These are phyloP conservation scores for Sphagnurus paluster DNA, from an alignment of 1,284 basidiomycete species.

Conservation along the genomic window DNA sequence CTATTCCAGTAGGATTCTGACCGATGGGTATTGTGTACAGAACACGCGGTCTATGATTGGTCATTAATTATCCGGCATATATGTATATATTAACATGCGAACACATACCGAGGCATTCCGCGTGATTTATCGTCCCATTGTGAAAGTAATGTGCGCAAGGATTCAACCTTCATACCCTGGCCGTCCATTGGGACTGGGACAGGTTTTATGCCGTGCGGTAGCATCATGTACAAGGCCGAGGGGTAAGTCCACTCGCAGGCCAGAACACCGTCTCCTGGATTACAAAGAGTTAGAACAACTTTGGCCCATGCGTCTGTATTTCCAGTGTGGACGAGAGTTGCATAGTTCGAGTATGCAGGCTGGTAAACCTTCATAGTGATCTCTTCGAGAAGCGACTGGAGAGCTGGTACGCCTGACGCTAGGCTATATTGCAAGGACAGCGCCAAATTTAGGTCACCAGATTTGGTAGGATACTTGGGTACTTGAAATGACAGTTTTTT, in stretches of 20 bases:
- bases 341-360: conserved; percentile 71
- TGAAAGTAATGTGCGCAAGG: conserved; percentile 58
- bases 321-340: conserved; percentile 64
- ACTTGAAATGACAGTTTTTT: conserved; percentile 55
- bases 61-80: too few relatives aligned
- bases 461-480: conserved; percentile 55
- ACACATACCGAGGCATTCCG: conserved; percentile 48
- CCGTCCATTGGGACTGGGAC: conserved; percentile 72
- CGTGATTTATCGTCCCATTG: conserved; percentile 66
- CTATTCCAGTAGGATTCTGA: conserved; percentile 81
- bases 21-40: conserved; percentile 76
- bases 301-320: conserved; percentile 79
- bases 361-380: conserved; percentile 65
- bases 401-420: conserved; percentile 52
- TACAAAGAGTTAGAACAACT: conserved; percentile 56
- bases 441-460: conserved; percentile 62
- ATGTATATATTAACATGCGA: background rate
- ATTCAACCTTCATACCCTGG: conserved; percentile 66
- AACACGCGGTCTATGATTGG: conserved; percentile 73
- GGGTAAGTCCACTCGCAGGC: conserved; percentile 77
- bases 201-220: conserved; percentile 50
- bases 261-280: conserved; percentile 73
- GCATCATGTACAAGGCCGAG: conserved; percentile 37
- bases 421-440: conserved; percentile 74
- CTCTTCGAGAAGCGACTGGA: conserved; percentile 55